Conservation (phyloP, 2,329 filamentous ascomycete species). For the Boeremia lycopersici region DNA sequence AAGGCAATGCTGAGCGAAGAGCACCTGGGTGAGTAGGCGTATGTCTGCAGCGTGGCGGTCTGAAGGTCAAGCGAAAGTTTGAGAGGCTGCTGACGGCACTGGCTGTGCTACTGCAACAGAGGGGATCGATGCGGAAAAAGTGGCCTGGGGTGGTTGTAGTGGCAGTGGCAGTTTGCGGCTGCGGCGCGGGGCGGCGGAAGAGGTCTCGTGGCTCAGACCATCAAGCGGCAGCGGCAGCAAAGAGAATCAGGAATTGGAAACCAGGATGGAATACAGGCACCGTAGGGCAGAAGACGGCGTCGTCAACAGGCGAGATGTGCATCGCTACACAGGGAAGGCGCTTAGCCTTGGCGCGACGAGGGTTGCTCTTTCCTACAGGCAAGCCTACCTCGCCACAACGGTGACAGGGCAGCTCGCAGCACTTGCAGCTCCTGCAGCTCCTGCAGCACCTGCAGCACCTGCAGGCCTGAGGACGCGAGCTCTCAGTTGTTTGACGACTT, state of each 20-base stretch:
- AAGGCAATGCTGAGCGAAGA: slow-evolving; percentile 16
- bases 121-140: slow-evolving; percentile 13
- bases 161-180: slow-evolving; percentile 8
- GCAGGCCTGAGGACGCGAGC: neutral
- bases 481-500: slow-evolving; percentile 3
- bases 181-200: slow-evolving; percentile 17
- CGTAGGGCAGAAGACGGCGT: slow-evolving; percentile 5
- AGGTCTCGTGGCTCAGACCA: slow-evolving; percentile 10
- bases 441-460: neutral
- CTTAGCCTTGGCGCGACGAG: slow-evolving; percentile 3
- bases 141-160: slow-evolving; percentile 16
- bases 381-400: neutral
- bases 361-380: neutral
- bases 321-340: slow-evolving; percentile 14
- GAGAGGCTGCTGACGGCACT: slow-evolving; percentile 7
- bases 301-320: slow-evolving; percentile 6
- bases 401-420: neutral
- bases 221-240: slow-evolving; percentile 10
- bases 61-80: slow-evolving; percentile 5
- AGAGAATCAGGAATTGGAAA: slow-evolving; percentile 1
- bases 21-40: neutral
- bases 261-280: neutral
- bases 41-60: slow-evolving; percentile 11
- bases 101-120: slow-evolving; percentile 6
- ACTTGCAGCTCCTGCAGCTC: neutral